Evolutionary conservation across 306 rosid genomes (phyloP).

Genomic region (Vigna unguiculata): DNA sequence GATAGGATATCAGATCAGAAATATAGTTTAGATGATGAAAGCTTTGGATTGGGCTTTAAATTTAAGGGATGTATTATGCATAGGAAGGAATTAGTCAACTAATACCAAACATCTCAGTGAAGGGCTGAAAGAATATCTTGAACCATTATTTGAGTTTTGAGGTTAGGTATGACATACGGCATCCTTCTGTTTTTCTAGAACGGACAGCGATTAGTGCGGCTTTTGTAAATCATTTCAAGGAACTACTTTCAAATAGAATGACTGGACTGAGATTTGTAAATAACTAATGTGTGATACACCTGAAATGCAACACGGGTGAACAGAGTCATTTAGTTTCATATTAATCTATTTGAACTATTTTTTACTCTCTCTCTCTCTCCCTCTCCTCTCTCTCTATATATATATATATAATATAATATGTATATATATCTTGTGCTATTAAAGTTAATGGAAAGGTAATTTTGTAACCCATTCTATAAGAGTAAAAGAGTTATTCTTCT

Average conservation of each 20-base stretch:
- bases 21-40: conserved; percentile 19
- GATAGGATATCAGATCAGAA: conserved; percentile 28
- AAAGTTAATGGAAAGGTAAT: conserved; percentile 9
- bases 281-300: conserved; percentile 10
- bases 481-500: too few relatives aligned
- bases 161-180: conserved; percentile 24
- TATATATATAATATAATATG: too few relatives aligned
- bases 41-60: conserved; percentile 35
- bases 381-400: too few relatives aligned
- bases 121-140: conserved; percentile 7
- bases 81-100: conserved; percentile 31
- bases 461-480: background rate
- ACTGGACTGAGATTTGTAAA: conserved; percentile 27
- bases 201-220: background rate
- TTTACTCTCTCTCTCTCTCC: background rate
- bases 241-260: conserved; percentile 21
- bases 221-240: conserved; percentile 27
- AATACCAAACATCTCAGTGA: background rate
- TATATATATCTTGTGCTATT: conserved; percentile 25
- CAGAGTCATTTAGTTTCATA: conserved; percentile 21
- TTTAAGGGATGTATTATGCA: conserved; percentile 14
- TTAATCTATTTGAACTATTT: conserved; percentile 2
- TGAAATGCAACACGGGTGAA: conserved; percentile 18
- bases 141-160: background rate
- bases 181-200: conserved; percentile 33